A percentile compares a stretch with the other conserved stretches of the same genome.
Evolutionary conservation across 495 filamentous ascomycete species (phyloP).

Genomic region (Penicillium canescens): DNA sequence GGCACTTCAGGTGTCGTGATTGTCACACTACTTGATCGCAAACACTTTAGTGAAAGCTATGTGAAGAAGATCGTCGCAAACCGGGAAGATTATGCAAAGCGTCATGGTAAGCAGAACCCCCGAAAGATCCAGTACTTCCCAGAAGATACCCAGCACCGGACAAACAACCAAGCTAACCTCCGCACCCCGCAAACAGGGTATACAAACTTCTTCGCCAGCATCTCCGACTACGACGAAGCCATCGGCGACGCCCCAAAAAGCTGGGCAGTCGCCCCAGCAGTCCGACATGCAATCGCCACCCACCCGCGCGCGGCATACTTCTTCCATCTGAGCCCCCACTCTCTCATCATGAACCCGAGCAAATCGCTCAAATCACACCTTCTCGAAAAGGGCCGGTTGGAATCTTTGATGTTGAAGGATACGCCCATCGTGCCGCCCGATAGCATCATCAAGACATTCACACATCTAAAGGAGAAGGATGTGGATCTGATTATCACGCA

Average conservation of each 20-base stretch:
- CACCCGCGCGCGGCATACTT: slow-evolving; percentile 74
- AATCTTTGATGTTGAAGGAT: slow-evolving; percentile 81
- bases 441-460: slow-evolving; percentile 94
- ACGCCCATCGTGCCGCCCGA: slow-evolving; percentile 88
- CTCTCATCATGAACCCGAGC: slow-evolving; percentile 86
- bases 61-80: slow-evolving; percentile 75
- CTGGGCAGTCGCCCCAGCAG: slow-evolving; percentile 83
- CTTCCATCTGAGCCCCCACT: slow-evolving; percentile 81
- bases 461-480: slow-evolving; percentile 70
- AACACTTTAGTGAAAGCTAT: slow-evolving; percentile 59
- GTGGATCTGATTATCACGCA: slow-evolving; percentile 85
- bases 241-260: slow-evolving; percentile 63
- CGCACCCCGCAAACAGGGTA: slow-evolving; percentile 61
- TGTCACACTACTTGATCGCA: slow-evolving; percentile 78
- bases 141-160: not conserved
- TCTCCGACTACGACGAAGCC: slow-evolving; percentile 64
- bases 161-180: slow-evolving; percentile 2
- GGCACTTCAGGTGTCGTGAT: slow-evolving; percentile 81
- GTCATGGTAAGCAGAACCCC: slow-evolving; percentile 69
- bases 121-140: not conserved
- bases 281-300: slow-evolving; percentile 83
- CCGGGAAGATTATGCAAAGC: slow-evolving; percentile 78
- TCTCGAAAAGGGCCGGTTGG: slow-evolving; percentile 63
- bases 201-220: slow-evolving; percentile 75
- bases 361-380: slow-evolving; percentile 69